Evolutionary conservation across 306 rosid species (phyloP).

Genomic region (Trichosanthes truncata): DNA sequence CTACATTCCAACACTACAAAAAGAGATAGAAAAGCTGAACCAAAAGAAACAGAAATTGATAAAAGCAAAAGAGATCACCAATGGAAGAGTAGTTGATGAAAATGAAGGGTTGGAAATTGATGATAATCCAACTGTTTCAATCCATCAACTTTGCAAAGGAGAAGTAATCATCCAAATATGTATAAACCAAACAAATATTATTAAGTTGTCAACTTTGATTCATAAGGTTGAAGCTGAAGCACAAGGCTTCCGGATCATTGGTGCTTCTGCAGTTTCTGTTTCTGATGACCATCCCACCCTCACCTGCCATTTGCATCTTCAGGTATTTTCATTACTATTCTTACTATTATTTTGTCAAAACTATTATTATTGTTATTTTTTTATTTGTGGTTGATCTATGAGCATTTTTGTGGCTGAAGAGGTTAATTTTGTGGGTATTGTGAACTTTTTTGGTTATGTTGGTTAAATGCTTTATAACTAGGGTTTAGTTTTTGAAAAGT

Average conservation of each 20-base stretch:
- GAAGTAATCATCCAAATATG: slow-evolving; percentile 15
- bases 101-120: background rate
- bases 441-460: too few species aligned
- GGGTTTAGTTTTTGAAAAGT: too few species aligned
- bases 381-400: background rate
- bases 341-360: background rate
- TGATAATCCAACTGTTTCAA: background rate
- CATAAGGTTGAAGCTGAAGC: slow-evolving; percentile 1
- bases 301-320: slow-evolving; percentile 11
- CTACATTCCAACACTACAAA: slow-evolving; percentile 18
- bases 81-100: background rate
- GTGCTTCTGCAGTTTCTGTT: background rate
- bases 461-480: too few species aligned
- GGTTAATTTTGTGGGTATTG: too few species aligned
- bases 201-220: slow-evolving; percentile 6
- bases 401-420: too few species aligned
- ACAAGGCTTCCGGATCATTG: background rate
- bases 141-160: background rate
- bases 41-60: slow-evolving; percentile 6
- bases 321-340: background rate
- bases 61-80: background rate
- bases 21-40: slow-evolving; percentile 12
- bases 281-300: background rate
- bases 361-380: background rate
- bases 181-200: slow-evolving; percentile 2